These are phyloP conservation scores for Apiospora koreana DNA, from an alignment of 2,329 filamentous ascomycete species.

Conservation along the genomic window DNA sequence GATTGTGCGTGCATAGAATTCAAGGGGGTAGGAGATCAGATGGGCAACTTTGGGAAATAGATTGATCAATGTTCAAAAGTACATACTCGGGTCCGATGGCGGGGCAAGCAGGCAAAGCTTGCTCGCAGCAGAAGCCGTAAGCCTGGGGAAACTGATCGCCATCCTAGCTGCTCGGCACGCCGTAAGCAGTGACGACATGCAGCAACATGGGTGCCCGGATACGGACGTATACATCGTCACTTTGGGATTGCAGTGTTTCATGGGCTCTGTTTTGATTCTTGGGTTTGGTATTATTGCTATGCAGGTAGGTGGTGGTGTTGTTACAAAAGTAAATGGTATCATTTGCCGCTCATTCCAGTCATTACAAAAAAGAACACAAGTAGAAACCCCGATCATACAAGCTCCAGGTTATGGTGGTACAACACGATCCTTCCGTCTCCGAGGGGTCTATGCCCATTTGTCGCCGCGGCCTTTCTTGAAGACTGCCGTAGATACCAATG, in stretches of 20 bases:
- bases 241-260: not conserved
- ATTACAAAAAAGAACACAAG: not conserved
- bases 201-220: not conserved
- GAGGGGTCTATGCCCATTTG: not conserved
- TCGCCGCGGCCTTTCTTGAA: constrained; percentile 20
- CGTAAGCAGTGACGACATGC: not conserved
- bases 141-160: not conserved
- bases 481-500: constrained; percentile 31
- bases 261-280: not conserved
- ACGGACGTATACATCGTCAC: not conserved
- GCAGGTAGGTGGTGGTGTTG: not conserved
- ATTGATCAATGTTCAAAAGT: not conserved
- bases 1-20: not conserved
- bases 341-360: constrained; percentile 7
- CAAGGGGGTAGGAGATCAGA: not conserved
- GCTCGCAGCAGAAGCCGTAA: not conserved
- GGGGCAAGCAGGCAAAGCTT: not conserved
- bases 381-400: not conserved
- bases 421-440: not conserved
- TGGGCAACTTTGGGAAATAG: not conserved
- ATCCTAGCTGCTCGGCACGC: not conserved
- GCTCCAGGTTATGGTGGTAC: not conserved
- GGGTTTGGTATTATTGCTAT: not conserved
- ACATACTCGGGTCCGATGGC: not conserved
- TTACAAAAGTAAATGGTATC: constrained; percentile 6